Conservation (phyloP, 1,284 basidiomycete genomes). For the Sphaerobolus stellatus region DNA sequence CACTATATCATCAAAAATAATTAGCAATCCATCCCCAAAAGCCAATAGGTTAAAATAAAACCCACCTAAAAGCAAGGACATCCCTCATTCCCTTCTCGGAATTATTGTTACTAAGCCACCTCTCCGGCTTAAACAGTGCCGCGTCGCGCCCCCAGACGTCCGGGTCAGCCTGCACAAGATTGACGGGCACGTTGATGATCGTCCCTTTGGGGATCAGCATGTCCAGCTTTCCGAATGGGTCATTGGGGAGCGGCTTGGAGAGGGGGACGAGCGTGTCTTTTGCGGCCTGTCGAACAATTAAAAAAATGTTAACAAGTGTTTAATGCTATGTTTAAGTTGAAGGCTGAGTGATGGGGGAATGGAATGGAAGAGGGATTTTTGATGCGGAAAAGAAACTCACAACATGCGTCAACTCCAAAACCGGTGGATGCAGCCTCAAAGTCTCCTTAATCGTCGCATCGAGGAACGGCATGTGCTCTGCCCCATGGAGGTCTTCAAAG, state of each 20-base stretch:
- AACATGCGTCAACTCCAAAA: constrained; percentile 42
- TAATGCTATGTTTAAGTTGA: not conserved
- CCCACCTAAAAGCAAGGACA: constrained; percentile 55
- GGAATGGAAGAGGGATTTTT: not conserved
- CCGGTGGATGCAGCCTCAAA: constrained; percentile 56
- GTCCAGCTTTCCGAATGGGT: constrained; percentile 33
- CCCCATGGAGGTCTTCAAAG: constrained; percentile 51
- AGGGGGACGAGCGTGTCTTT: constrained; percentile 50
- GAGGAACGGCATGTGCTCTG: constrained; percentile 47
- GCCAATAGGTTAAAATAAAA: constrained; percentile 33
- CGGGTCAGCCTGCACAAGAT: constrained; percentile 54
- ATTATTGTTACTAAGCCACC: constrained; percentile 49
- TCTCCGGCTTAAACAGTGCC: constrained; percentile 51
- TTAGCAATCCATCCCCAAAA: not conserved
- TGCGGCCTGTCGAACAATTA: constrained; percentile 48
- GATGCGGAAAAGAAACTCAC: not conserved
- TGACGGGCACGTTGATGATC: constrained; percentile 52
- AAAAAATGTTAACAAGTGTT: not conserved
- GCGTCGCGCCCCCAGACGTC: constrained; percentile 59
- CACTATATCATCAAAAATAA: constrained; percentile 22
- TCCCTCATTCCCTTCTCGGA: constrained; percentile 32
- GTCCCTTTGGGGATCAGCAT: constrained; percentile 57
- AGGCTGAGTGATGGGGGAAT: not conserved
- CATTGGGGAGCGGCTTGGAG: constrained; percentile 46
- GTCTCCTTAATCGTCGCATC: constrained; percentile 58